Evolutionary conservation across 805 yeast genomes (phyloP).

Genomic region (Saturnispora bothae): DNA sequence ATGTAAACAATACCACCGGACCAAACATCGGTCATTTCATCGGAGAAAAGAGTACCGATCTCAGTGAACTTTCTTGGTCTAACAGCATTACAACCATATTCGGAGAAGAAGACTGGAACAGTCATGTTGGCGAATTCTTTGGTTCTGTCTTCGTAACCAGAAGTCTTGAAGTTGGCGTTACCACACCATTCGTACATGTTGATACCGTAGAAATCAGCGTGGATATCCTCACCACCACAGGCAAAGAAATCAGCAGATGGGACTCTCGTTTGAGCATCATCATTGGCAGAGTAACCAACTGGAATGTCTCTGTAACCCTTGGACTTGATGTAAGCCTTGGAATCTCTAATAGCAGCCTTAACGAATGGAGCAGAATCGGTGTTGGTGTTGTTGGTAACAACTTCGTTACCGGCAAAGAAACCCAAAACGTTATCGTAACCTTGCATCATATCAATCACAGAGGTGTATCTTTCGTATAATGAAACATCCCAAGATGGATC

Average conservation of each 20-base stretch:
- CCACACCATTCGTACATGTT: constrained; percentile 92
- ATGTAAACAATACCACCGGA: constrained; percentile 91
- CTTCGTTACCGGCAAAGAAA: constrained; percentile 97
- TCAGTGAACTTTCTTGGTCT: constrained; percentile 73
- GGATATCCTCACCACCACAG: constrained; percentile 62
- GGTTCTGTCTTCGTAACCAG: constrained; percentile 68
- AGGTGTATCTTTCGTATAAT: constrained; percentile 65
- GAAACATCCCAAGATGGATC: constrained; percentile 69
- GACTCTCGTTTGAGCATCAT: constrained; percentile 72
- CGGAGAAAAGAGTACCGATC: constrained; percentile 53
- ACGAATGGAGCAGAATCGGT: constrained; percentile 90
- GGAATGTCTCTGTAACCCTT: constrained; percentile 71
- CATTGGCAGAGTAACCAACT: constrained; percentile 92
- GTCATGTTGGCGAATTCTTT: constrained; percentile 60
- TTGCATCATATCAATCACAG: constrained; percentile 72
- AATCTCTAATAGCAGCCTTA: constrained; percentile 92
- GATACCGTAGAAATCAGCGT: constrained; percentile 72
- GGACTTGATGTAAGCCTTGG: constrained; percentile 59
- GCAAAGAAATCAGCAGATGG: constrained; percentile 75
- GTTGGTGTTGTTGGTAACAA: constrained; percentile 71
- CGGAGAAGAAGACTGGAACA: constrained; percentile 79
- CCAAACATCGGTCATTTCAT: constrained; percentile 80
- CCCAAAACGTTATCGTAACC: constrained; percentile 78
- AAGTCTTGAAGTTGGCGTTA: constrained; percentile 39
- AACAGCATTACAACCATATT: constrained; percentile 74